These are phyloP conservation scores for Mollisiaceae sp. DNA, from an alignment of 2,329 filamentous ascomycete genomes.

Conservation along the genomic window DNA sequence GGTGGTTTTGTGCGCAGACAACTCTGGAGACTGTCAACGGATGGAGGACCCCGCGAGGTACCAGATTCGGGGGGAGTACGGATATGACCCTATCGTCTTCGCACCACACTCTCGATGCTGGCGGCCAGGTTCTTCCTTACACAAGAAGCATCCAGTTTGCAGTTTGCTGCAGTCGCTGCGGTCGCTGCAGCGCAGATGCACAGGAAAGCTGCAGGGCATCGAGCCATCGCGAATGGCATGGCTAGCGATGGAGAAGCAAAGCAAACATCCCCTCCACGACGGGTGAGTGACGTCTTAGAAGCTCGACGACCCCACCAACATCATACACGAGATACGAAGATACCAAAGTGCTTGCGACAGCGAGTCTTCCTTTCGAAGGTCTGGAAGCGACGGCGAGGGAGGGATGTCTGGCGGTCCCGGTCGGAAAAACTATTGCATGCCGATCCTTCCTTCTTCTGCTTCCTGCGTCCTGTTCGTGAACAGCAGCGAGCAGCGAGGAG, in stretches of 20 bases:
- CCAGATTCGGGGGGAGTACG: constrained; percentile 8
- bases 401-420: neutral
- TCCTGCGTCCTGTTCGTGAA: constrained; percentile 3
- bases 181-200: constrained; percentile 16
- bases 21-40: neutral
- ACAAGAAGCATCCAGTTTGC: constrained; percentile 12
- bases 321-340: neutral
- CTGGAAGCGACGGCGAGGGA: constrained; percentile 6
- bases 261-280: constrained; percentile 23
- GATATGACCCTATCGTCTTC: constrained; percentile 10
- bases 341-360: neutral
- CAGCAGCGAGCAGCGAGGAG: neutral
- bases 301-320: constrained; percentile 3
- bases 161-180: too few relatives aligned
- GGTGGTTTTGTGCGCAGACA: neutral
- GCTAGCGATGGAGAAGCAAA: constrained; percentile 14
- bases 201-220: constrained; percentile 20
- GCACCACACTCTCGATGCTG: neutral
- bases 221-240: constrained; percentile 22
- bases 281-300: constrained; percentile 8
- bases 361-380: neutral
- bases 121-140: constrained; percentile 7
- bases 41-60: constrained; percentile 3
- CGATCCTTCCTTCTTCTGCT: too few relatives aligned
- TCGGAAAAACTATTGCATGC: constrained; percentile 7